These are phyloP conservation scores for Ceratobasidium sp. DNA, from an alignment of 1,284 basidiomycete genomes.

Conservation along the genomic window DNA sequence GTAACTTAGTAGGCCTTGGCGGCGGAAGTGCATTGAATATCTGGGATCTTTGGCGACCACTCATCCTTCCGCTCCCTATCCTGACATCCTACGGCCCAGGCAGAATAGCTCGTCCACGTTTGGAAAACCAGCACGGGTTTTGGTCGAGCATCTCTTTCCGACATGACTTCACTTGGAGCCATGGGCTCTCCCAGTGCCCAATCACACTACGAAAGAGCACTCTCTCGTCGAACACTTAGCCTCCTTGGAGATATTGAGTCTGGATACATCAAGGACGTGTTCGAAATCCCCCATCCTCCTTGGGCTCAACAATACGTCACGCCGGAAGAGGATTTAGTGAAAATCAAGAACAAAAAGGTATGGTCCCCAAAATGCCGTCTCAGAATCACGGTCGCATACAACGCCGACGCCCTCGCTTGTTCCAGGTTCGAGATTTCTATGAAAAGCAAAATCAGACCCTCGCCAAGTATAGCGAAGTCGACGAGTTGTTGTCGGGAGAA, in stretches of 20 bases:
- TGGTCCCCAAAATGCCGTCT: not conserved
- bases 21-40: no score
- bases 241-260: constrained; percentile 21
- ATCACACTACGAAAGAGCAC: constrained; percentile 1
- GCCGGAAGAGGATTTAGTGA: not conserved
- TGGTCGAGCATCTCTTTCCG: not conserved
- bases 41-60: no score
- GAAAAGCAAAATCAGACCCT: constrained; percentile 33
- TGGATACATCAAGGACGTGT: constrained; percentile 6
- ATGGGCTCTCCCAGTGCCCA: not conserved
- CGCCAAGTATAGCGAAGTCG: constrained; percentile 23
- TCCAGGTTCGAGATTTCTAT: constrained; percentile 32
- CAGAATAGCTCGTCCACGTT: no score
- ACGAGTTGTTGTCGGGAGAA: constrained; percentile 28
- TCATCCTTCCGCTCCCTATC: no score
- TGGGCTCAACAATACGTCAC: not conserved
- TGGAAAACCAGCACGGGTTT: no score
- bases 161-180: constrained; percentile 13
- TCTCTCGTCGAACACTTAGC: constrained; percentile 21
- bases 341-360: constrained; percentile 21
- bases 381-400: not conserved
- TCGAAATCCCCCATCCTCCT: constrained; percentile 23
- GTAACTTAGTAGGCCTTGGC: no score
- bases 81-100: no score
- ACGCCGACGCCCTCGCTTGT: not conserved